Percentiles rank a stretch among this genome's conserved stretches.
phyloP scores from a whole-genome alignment of 225 moss, liverwort and hornwort species.

The Rhytidiadelphus loreus region DNA sequence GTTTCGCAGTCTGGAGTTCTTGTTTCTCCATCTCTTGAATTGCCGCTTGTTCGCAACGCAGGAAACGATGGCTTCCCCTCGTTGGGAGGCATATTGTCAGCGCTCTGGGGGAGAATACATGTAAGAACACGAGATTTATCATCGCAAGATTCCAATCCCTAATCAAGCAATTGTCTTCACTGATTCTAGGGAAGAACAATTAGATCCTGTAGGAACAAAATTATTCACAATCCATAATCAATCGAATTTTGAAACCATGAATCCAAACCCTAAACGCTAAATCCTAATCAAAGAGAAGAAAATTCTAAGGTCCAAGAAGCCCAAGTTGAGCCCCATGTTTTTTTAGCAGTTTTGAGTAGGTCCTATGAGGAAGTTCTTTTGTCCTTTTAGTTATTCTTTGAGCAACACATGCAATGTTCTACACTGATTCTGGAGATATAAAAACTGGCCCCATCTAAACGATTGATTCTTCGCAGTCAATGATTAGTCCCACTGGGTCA shows the following conservation, averaged over 20 bases:
- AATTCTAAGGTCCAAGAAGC: not conserved
- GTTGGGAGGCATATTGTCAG: slow-evolving; percentile 29
- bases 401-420: not conserved
- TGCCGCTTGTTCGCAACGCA: slow-evolving; percentile 26
- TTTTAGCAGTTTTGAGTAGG: not conserved
- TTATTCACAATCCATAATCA: not conserved
- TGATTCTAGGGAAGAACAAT: not conserved
- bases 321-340: not conserved
- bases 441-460: not conserved
- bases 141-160: not conserved
- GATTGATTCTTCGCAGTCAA: not conserved
- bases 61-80: slow-evolving; percentile 34
- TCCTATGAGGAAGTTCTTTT: not conserved
- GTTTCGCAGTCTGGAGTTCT: not conserved
- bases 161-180: not conserved
- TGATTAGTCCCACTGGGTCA: not conserved
- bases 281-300: not conserved
- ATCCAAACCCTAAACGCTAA: not conserved
- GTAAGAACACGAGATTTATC: not conserved
- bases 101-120: not conserved
- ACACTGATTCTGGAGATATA: not conserved
- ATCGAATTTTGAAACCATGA: not conserved
- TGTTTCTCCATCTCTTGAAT: not conserved
- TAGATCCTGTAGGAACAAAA: not conserved
- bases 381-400: not conserved